These are phyloP conservation scores for Tuber melanosporum DNA, from an alignment of 495 filamentous ascomycete genomes.

Conservation along the genomic window DNA sequence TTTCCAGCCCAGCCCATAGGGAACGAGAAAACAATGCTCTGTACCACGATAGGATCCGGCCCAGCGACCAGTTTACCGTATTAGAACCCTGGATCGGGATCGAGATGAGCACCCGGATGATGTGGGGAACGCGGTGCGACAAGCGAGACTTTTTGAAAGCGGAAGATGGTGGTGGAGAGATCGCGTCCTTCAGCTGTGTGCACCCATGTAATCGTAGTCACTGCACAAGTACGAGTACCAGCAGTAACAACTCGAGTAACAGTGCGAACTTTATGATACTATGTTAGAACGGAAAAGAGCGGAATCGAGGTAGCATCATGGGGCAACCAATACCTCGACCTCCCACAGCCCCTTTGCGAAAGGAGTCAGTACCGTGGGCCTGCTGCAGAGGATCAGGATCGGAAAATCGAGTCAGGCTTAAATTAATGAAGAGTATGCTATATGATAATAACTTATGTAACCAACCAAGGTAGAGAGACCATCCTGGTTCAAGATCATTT, in stretches of 20 bases:
- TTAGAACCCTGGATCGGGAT: neutral
- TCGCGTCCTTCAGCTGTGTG: neutral
- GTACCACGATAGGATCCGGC: neutral
- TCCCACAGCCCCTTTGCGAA: neutral
- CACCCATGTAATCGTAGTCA: neutral
- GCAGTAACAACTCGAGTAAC: too few species aligned
- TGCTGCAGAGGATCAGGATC: neutral
- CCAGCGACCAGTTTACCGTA: neutral
- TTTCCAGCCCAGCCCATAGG: neutral
- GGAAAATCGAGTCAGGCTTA: too few species aligned
- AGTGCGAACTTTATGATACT: too few species aligned
- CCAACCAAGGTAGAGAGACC: neutral
- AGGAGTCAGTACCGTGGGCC: neutral
- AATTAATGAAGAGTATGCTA: neutral
- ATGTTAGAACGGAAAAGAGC: neutral
- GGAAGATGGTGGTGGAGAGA: neutral
- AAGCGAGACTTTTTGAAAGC: neutral
- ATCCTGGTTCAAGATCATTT: neutral
- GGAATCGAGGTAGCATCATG: neutral
- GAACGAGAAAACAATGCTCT: neutral
- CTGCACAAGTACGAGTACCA: neutral
- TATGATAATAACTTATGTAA: neutral
- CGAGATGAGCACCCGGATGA: neutral
- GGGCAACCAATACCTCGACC: neutral
- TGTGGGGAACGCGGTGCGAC: neutral